Conservation (phyloP, 2,329 filamentous ascomycete species). For the Laburnicola sp. region DNA sequence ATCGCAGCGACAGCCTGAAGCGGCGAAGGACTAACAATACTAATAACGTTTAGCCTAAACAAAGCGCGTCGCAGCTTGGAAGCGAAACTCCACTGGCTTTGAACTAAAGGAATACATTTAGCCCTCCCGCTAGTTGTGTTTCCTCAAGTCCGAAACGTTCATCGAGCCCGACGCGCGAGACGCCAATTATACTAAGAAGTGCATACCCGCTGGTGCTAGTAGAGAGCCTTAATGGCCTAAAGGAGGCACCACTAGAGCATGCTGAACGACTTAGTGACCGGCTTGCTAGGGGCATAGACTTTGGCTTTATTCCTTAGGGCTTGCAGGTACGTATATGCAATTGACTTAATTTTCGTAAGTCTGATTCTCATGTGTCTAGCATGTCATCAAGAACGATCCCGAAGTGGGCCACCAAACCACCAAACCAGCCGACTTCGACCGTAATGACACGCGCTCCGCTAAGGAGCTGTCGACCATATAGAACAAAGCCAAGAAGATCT, state of each 20-base stretch:
- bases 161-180: constrained; percentile 20
- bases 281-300: background rate
- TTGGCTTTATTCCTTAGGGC: constrained; percentile 5
- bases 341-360: constrained; percentile 5
- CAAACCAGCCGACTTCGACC: constrained; percentile 17
- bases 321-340: constrained; percentile 15
- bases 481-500: constrained; percentile 19
- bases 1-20: constrained; percentile 18
- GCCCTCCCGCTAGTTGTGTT: constrained; percentile 16
- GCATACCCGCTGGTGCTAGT: constrained; percentile 16
- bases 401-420: constrained; percentile 19
- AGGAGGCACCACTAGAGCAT: constrained; percentile 14
- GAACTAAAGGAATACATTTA: constrained; percentile 17
- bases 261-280: constrained; percentile 3
- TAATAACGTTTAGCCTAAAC: constrained; percentile 16
- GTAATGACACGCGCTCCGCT: constrained; percentile 10
- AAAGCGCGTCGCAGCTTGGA: constrained; percentile 21
- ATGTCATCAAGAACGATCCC: constrained; percentile 16
- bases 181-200: constrained; percentile 17
- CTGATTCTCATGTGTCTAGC: constrained; percentile 12
- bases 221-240: constrained; percentile 19
- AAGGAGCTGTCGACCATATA: constrained; percentile 15
- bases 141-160: constrained; percentile 16
- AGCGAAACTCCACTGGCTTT: constrained; percentile 14
- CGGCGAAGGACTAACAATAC: constrained; percentile 15